Percentiles rank a stretch among this genome's conserved stretches.
phyloP scores from a whole-genome alignment of 148 eudicot genomes.

The Spergularia bocconei region DNA sequence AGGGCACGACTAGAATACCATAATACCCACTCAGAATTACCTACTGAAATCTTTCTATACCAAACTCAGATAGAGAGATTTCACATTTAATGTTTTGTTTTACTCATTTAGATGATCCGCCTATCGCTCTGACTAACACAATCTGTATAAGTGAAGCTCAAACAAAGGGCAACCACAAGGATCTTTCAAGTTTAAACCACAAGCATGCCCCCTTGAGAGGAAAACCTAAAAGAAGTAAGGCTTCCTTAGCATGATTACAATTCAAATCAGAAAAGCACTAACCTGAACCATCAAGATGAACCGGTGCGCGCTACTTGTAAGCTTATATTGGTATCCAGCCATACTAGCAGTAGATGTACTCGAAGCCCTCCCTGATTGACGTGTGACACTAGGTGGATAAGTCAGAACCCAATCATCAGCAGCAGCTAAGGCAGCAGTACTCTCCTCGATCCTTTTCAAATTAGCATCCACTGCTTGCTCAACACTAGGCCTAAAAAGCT shows the following conservation, averaged over 20 bases:
- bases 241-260: not conserved
- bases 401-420: slow-evolving; percentile 94
- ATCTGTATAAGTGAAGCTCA: slow-evolving; percentile 1
- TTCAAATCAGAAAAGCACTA: slow-evolving; percentile 19
- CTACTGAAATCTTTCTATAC: not conserved
- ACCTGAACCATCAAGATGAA: slow-evolving; percentile 95
- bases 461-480: slow-evolving; percentile 95
- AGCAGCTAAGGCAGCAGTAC: slow-evolving; percentile 90
- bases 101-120: not conserved
- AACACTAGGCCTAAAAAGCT: slow-evolving; percentile 84
- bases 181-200: not conserved
- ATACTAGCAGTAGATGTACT: slow-evolving; percentile 39
- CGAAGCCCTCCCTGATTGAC: slow-evolving; percentile 60
- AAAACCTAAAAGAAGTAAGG: not conserved
- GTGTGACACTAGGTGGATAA: slow-evolving; percentile 44
- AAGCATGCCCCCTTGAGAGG: not conserved
- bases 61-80: not conserved
- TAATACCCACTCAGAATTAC: not conserved
- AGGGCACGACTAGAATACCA: not conserved
- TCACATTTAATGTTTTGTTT: not conserved
- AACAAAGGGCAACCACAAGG: not conserved
- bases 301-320: slow-evolving; percentile 95
- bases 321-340: slow-evolving; percentile 66
- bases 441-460: slow-evolving; percentile 89
- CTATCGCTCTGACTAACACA: not conserved